Conservation (phyloP, 2,329 filamentous ascomycete species). For the Rhinocladiella similis region DNA sequence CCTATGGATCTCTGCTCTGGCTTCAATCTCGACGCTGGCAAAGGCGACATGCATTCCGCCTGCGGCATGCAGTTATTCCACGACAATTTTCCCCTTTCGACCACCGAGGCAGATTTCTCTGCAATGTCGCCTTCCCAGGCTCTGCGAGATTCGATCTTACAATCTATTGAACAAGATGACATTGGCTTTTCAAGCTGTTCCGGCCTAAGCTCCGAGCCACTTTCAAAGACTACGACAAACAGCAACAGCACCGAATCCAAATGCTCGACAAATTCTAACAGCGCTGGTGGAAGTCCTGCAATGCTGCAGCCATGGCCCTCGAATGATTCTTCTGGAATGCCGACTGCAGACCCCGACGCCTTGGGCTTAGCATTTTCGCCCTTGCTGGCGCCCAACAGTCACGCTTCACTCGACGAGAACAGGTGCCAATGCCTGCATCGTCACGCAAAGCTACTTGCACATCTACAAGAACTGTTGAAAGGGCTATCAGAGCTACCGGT, state of each 20-base stretch:
- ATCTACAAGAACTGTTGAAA: slow-evolving; percentile 2
- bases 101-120: neutral
- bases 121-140: neutral
- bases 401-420: neutral
- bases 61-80: neutral
- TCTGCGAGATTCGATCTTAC: neutral
- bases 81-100: neutral
- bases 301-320: neutral
- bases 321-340: neutral
- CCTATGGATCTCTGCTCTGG: neutral
- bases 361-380: neutral
- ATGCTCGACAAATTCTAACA: neutral
- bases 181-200: neutral
- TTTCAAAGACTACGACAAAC: slow-evolving; percentile 1
- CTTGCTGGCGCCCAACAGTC: neutral
- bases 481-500: neutral
- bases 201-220: neutral
- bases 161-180: neutral
- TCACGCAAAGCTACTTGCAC: neutral
- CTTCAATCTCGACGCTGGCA: neutral
- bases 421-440: slow-evolving; percentile 1
- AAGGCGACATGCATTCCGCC: neutral
- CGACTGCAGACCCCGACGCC: neutral
- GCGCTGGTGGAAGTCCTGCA: neutral
- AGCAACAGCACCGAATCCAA: neutral